phyloP scores from a whole-genome alignment of 2,329 filamentous ascomycete species.

The Botrytis aclada region DNA sequence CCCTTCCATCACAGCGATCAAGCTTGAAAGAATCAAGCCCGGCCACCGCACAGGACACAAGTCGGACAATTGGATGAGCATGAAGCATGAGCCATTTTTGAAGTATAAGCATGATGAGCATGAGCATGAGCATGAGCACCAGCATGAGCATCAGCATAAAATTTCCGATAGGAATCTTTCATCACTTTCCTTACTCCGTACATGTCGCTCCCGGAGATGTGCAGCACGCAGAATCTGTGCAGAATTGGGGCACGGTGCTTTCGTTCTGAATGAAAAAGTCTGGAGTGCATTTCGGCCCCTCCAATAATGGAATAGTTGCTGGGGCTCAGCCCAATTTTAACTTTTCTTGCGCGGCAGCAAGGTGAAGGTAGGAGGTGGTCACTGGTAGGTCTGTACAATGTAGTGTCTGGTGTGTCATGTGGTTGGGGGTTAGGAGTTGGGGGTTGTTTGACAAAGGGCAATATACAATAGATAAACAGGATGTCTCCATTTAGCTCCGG shows the following conservation, averaged over 20 bases:
- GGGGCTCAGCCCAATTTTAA: neutral
- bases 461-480: neutral
- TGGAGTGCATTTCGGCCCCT: conserved; percentile 9
- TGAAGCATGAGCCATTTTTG: neutral
- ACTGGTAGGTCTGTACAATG: neutral
- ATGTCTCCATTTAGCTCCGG: neutral
- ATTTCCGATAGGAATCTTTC: neutral
- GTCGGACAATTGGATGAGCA: conserved; percentile 13
- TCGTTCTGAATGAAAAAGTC: neutral
- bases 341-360: neutral
- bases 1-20: conserved; percentile 7
- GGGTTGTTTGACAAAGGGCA: neutral
- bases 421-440: neutral
- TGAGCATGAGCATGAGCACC: neutral
- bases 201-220: neutral
- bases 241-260: neutral
- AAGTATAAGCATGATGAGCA: neutral
- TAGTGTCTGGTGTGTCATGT: neutral
- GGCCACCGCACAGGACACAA: conserved; percentile 10
- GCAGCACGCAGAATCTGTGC: neutral
- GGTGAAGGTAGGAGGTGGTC: neutral
- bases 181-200: neutral
- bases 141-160: neutral
- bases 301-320: neutral
- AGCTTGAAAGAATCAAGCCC: conserved; percentile 15